A percentile compares a stretch with the other conserved stretches of the same genome.
Evolutionary conservation across 1,139 yeast genomes (phyloP).

Genomic region (Suhomyces ambrosiae): DNA sequence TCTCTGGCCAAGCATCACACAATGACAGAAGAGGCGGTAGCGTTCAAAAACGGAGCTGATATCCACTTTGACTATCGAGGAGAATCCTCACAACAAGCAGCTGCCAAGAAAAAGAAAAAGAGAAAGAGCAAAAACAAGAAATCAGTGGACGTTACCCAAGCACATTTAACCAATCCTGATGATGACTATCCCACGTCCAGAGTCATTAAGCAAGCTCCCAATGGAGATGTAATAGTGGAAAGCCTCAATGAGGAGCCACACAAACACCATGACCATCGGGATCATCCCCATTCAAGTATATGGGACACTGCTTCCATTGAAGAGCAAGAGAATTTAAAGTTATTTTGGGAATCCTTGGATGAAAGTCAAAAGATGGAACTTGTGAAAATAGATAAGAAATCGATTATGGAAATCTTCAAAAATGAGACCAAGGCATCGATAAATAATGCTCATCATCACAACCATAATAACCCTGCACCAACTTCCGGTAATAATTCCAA

Average conservation of each 20-base stretch:
- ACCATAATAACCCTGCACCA: conserved; percentile 1
- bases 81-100: conserved; percentile 10
- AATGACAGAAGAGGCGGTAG: conserved; percentile 11
- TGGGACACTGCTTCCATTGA: conserved; percentile 65
- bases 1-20: too few relatives aligned
- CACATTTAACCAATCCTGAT: conserved; percentile 56
- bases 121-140: conserved; percentile 23
- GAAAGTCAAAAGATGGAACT: conserved; percentile 63
- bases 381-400: conserved; percentile 68
- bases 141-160: conserved; percentile 27
- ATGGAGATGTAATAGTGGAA: conserved; percentile 74
- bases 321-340: conserved; percentile 58
- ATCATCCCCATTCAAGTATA: conserved; percentile 32
- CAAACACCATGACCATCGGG: conserved; percentile 10
- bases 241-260: conserved; percentile 35
- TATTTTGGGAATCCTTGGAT: conserved; percentile 72
- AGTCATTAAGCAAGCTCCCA: conserved; percentile 69
- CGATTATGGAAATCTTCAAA: conserved; percentile 65
- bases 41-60: conserved; percentile 51
- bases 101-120: conserved; percentile 35
- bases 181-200: conserved; percentile 73
- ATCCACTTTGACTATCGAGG: conserved; percentile 58
- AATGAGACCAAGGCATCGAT: conserved; percentile 26
- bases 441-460: conserved; percentile 10
- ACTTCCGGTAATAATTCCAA: conserved; percentile 6